Evolutionary conservation across 306 rosid genomes (phyloP).

Genomic region (Rosa lucieae): DNA sequence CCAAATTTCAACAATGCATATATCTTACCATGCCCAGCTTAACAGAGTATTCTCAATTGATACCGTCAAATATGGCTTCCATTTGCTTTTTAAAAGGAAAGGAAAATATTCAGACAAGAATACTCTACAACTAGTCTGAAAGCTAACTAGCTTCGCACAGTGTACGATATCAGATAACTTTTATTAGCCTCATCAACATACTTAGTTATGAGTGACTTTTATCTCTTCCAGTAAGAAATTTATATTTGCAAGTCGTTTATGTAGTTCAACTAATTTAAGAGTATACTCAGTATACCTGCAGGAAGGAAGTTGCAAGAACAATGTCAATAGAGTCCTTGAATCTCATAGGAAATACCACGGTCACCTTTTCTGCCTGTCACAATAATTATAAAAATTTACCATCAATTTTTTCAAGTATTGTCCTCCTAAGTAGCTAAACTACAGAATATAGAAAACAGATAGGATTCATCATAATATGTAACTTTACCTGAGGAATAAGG

Average conservation of each 20-base stretch:
- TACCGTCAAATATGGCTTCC: too few species aligned
- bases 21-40: too few species aligned
- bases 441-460: too few species aligned
- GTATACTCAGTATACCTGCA: slow-evolving; percentile 62
- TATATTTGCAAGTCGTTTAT: not conserved
- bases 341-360: slow-evolving; percentile 94
- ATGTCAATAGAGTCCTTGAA: slow-evolving; percentile 86
- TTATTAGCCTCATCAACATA: not conserved
- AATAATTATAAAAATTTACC: not conserved
- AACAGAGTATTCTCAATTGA: too few species aligned
- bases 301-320: slow-evolving; percentile 87
- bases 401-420: too few species aligned
- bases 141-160: not conserved
- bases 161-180: not conserved
- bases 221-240: not conserved
- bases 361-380: slow-evolving; percentile 87
- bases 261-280: not conserved
- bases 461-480: too few species aligned
- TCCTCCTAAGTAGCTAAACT: too few species aligned
- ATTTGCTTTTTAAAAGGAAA: too few species aligned
- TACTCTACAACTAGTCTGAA: too few species aligned
- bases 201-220: not conserved
- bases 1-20: too few species aligned
- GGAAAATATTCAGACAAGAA: too few species aligned
- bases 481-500: too few species aligned